A percentile compares a stretch with the other conserved stretches of the same genome.
phyloP scores from a whole-genome alignment of 169 alveolate species.

The Cryptosporidium canis region DNA sequence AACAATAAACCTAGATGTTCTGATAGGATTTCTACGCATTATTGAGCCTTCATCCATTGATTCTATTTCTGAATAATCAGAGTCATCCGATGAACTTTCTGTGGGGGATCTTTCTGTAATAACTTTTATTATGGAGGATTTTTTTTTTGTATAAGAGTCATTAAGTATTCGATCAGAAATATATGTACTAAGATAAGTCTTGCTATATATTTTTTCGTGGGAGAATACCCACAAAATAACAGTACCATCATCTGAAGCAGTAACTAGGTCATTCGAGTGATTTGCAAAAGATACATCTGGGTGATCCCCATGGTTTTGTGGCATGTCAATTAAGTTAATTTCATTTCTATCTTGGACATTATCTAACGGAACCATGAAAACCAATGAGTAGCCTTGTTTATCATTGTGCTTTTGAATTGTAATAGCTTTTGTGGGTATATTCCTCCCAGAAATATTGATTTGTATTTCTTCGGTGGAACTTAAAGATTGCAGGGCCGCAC shows the following conservation, averaged over 20 bases:
- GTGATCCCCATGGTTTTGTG: constrained; percentile 70
- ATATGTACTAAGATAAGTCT: constrained; percentile 25
- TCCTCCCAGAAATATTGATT: constrained; percentile 1
- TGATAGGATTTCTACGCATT: constrained; percentile 15
- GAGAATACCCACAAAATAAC: constrained; percentile 74
- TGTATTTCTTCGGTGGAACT: constrained; percentile 34
- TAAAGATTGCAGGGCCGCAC: constrained; percentile 33
- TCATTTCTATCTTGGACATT: not conserved
- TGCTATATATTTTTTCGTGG: not conserved
- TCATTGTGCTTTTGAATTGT: not conserved
- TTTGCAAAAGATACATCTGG: constrained; percentile 83
- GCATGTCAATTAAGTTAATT: constrained; percentile 27
- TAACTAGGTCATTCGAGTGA: constrained; percentile 75
- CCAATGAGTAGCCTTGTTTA: constrained; percentile 26
- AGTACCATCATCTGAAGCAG: constrained; percentile 82
- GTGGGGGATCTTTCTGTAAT: not conserved
- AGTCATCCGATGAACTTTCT: not conserved
- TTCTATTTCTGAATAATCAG: not conserved
- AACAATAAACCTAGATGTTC: constrained; percentile 27
- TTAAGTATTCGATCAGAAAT: constrained; percentile 24
- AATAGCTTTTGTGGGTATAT: not conserved
- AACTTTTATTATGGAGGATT: not conserved
- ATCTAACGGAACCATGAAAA: constrained; percentile 26
- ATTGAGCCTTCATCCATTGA: constrained; percentile 45
- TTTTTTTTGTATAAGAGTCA: constrained; percentile 32